Evolutionary conservation across 2,329 filamentous ascomycete genomes (phyloP).

Genomic region (Ophiostoma novo-ulmi): DNA sequence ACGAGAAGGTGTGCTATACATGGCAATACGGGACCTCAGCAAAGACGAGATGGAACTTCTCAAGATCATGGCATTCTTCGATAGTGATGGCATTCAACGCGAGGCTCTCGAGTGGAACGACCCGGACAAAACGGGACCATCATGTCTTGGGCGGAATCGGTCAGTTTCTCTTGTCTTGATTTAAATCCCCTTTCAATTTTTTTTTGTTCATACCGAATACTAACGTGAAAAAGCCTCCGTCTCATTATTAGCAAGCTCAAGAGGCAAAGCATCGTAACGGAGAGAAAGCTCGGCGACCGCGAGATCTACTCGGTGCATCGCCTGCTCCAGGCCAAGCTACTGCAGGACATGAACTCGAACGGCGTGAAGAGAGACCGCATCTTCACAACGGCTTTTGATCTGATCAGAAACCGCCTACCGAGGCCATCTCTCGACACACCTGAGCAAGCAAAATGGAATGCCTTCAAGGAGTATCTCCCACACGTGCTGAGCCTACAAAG

Average conservation of each 20-base stretch:
- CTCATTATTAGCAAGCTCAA: conserved; percentile 26
- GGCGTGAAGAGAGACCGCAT: conserved; percentile 22
- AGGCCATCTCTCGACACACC: conserved; percentile 25
- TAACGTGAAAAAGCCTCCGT: background rate
- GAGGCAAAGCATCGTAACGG: conserved; percentile 22
- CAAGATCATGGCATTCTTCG: conserved; percentile 26
- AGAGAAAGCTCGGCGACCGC: conserved; percentile 20
- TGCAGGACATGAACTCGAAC: conserved; percentile 23
- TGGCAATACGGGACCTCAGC: conserved; percentile 24
- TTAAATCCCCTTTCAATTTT: background rate
- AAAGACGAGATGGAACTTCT: conserved; percentile 24
- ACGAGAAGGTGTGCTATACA: background rate
- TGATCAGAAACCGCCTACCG: conserved; percentile 25
- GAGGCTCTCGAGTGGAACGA: conserved; percentile 19
- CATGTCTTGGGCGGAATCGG: conserved; percentile 17
- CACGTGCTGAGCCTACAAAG: conserved; percentile 26
- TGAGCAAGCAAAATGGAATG: conserved; percentile 17
- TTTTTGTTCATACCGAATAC: background rate
- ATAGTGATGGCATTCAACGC: conserved; percentile 25
- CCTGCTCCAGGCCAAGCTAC: conserved; percentile 22
- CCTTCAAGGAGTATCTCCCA: conserved; percentile 22
- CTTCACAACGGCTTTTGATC: conserved; percentile 23
- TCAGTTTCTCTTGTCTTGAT: background rate
- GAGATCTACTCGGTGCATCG: conserved; percentile 25
- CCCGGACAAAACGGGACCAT: conserved; percentile 17